Evolutionary conservation across 495 filamentous ascomycete genomes (phyloP).

Genomic region (Penicillium arizonense): DNA sequence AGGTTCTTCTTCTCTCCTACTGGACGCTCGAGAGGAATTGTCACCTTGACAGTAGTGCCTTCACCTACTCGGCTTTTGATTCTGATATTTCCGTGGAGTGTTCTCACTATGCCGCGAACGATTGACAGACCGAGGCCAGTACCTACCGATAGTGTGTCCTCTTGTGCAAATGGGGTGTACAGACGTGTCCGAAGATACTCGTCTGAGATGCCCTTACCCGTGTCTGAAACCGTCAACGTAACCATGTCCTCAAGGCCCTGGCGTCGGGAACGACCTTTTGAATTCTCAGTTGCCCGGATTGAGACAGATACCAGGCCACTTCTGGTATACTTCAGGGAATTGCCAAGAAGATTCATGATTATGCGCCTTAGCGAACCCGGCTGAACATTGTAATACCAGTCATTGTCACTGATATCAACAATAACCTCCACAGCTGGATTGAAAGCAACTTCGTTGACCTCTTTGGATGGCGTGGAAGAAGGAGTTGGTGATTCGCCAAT

Average conservation of each 20-base stretch:
- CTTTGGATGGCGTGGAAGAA: not conserved
- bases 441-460: slow-evolving; percentile 25
- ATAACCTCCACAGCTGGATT: slow-evolving; percentile 48
- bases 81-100: slow-evolving; percentile 48
- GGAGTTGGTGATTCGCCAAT: not conserved
- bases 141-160: slow-evolving; percentile 37
- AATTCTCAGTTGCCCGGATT: slow-evolving; percentile 42
- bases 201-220: slow-evolving; percentile 46
- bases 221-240: slow-evolving; percentile 40
- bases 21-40: slow-evolving; percentile 36
- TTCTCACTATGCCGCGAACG: slow-evolving; percentile 47
- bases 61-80: slow-evolving; percentile 43
- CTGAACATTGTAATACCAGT: slow-evolving; percentile 55
- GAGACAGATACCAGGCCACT: slow-evolving; percentile 58
- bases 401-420: slow-evolving; percentile 46
- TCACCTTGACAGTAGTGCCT: slow-evolving; percentile 49
- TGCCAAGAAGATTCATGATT: slow-evolving; percentile 72
- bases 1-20: slow-evolving; percentile 11
- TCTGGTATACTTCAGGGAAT: slow-evolving; percentile 68
- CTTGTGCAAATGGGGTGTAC: slow-evolving; percentile 46
- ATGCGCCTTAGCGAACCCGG: slow-evolving; percentile 63
- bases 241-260: slow-evolving; percentile 29
- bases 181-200: slow-evolving; percentile 41
- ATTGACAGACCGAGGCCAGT: slow-evolving; percentile 51
- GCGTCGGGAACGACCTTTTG: slow-evolving; percentile 11